A percentile compares a stretch with the other conserved stretches of the same genome.
These are phyloP conservation scores for Trypanosomatidae sp. DNA, from an alignment of 208 protist species.

Conservation along the genomic window DNA sequence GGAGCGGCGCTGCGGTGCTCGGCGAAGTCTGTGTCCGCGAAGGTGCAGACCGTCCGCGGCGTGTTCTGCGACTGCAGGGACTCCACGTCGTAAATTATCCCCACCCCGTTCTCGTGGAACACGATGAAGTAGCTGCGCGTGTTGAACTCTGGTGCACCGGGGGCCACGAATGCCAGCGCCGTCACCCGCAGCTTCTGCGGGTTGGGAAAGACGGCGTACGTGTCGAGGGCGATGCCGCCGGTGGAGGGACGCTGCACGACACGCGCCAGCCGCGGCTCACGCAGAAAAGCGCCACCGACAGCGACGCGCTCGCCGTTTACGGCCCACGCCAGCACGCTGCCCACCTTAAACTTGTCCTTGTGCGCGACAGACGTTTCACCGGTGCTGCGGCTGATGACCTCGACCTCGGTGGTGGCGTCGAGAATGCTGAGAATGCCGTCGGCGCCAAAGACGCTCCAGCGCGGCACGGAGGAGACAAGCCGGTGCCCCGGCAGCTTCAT, in stretches of 20 bases:
- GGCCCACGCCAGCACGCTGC: conserved; percentile 66
- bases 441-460: conserved; percentile 35
- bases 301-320: conserved; percentile 38
- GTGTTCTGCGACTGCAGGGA: conserved; percentile 28
- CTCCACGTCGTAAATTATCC: conserved; percentile 59
- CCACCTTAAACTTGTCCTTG: conserved; percentile 78
- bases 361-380: conserved; percentile 24
- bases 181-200: conserved; percentile 46
- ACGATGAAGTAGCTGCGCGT: conserved; percentile 63
- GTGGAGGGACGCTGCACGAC: conserved; percentile 26
- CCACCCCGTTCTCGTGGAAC: conserved; percentile 57
- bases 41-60: conserved; percentile 41
- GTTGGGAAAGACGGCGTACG: conserved; percentile 33
- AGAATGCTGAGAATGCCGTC: conserved; percentile 56
- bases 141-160: conserved; percentile 55
- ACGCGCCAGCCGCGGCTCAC: conserved; percentile 56
- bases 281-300: conserved; percentile 71
- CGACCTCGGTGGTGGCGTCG: conserved; percentile 58
- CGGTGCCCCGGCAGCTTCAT: conserved; percentile 62
- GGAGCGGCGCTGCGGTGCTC: conserved; percentile 35
- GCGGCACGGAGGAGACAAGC: conserved; percentile 64
- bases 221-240: conserved; percentile 16
- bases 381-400: conserved; percentile 39
- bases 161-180: conserved; percentile 50
- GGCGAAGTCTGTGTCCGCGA: conserved; percentile 59